A percentile compares a stretch with the other conserved stretches of the same genome.
These are phyloP conservation scores for Metrosideros polymorpha DNA, from an alignment of 441 rosid species.

Conservation along the genomic window DNA sequence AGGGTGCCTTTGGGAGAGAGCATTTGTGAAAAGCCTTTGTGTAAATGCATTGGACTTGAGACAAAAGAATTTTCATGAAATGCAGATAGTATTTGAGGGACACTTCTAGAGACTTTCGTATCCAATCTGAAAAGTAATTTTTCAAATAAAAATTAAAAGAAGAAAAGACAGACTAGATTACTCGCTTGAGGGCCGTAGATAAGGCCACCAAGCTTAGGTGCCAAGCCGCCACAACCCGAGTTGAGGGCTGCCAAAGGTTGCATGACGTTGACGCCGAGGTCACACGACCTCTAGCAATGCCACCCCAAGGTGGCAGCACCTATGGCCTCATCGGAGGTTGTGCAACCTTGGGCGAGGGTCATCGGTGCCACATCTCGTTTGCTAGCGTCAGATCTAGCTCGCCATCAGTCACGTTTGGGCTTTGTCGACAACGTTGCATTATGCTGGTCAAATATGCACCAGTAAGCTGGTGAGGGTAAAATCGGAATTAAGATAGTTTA, in stretches of 20 bases:
- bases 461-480: neutral
- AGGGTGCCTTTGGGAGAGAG: neutral
- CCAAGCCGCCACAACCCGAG: neutral
- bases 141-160: no score
- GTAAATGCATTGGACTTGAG: neutral
- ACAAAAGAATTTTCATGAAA: neutral
- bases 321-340: neutral
- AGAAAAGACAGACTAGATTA: rapidly evolving
- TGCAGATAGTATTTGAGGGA: neutral
- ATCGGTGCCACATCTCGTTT: neutral
- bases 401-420: neutral
- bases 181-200: neutral
- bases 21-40: neutral
- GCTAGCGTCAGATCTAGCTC: neutral
- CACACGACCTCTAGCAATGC: no score
- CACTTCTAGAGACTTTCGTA: neutral
- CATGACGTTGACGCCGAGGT: neutral
- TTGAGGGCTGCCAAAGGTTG: neutral
- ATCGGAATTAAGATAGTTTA: neutral
- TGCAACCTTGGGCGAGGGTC: neutral
- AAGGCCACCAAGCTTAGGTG: neutral
- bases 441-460: neutral
- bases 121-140: no score
- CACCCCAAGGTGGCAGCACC: neutral
- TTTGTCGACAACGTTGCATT: rapidly evolving